Conservation (phyloP, 495 filamentous ascomycete species). For the Penicilliopsis zonata region DNA sequence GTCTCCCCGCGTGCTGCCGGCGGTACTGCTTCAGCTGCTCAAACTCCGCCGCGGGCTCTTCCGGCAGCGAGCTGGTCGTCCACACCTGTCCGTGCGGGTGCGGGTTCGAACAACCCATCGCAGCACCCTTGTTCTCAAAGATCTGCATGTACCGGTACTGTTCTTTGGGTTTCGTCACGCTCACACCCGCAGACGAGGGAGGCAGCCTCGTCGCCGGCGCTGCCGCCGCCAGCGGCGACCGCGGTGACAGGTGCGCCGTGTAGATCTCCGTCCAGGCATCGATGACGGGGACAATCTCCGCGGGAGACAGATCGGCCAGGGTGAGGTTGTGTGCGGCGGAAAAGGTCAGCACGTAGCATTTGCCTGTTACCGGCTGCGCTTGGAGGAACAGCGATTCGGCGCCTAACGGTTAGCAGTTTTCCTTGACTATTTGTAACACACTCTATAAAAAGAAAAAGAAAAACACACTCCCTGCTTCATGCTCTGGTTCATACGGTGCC, state of each 20-base stretch:
- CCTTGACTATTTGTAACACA: background rate
- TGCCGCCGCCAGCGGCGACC: constrained; percentile 48
- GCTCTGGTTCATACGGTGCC: constrained; percentile 47
- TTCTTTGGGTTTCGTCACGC: constrained; percentile 43
- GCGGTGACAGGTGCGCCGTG: constrained; percentile 60
- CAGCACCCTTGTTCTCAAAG: constrained; percentile 95
- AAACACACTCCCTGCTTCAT: constrained; percentile 32
- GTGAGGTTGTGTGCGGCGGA: constrained; percentile 83
- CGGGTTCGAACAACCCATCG: constrained; percentile 98
- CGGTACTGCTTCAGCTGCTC: constrained; percentile 66
- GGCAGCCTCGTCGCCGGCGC: constrained; percentile 34
- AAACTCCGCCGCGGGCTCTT: constrained; percentile 74
- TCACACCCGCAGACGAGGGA: constrained; percentile 32
- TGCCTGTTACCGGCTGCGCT: constrained; percentile 79
- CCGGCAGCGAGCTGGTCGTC: constrained; percentile 81
- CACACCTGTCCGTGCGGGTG: constrained; percentile 96
- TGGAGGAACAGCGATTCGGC: constrained; percentile 68
- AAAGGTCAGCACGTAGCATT: constrained; percentile 96
- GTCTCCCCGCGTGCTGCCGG: constrained; percentile 51
- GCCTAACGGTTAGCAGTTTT: constrained; percentile 29
- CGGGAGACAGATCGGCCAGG: constrained; percentile 66
- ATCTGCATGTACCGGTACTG: constrained; percentile 98
- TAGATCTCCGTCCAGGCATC: constrained; percentile 85
- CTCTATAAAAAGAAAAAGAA: background rate
- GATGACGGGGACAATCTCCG: constrained; percentile 63